phyloP scores from a whole-genome alignment of 768 basidiomycete species.

The Amanita pseudoporphyria region DNA sequence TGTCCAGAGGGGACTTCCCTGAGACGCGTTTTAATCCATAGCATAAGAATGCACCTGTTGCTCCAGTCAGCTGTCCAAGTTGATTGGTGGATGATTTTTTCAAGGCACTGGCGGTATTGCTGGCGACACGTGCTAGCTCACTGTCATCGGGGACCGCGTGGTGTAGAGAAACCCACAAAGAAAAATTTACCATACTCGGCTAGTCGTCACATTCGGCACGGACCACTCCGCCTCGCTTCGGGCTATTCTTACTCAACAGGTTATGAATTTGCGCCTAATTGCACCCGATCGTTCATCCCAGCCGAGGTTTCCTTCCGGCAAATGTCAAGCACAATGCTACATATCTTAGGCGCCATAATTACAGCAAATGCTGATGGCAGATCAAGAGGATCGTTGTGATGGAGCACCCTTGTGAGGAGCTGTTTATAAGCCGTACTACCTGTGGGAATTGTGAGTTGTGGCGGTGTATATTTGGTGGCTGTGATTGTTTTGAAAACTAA shows the following conservation, averaged over 20 bases:
- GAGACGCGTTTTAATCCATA: too few species aligned
- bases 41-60: not conserved
- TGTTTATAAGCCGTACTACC: too few species aligned
- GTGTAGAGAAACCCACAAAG: not conserved
- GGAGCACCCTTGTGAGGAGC: too few species aligned
- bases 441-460: not conserved
- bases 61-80: not conserved
- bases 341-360: too few species aligned
- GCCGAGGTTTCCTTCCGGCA: too few species aligned
- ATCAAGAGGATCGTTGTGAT: too few species aligned
- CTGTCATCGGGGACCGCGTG: not conserved
- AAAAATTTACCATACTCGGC: not conserved
- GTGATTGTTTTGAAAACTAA: too few species aligned
- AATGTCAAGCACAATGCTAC: too few species aligned
- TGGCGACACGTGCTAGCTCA: not conserved
- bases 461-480: constrained; percentile 1
- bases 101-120: constrained; percentile 2
- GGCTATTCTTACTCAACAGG: not conserved
- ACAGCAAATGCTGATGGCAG: not conserved
- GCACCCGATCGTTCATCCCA: not conserved
- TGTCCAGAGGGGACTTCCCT: too few species aligned
- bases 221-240: not conserved
- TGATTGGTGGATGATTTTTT: constrained; percentile 1
- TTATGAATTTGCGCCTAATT: not conserved
- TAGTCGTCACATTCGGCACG: not conserved